phyloP scores from a whole-genome alignment of 108 stramenopile species.

The Skeletonema costatum region DNA sequence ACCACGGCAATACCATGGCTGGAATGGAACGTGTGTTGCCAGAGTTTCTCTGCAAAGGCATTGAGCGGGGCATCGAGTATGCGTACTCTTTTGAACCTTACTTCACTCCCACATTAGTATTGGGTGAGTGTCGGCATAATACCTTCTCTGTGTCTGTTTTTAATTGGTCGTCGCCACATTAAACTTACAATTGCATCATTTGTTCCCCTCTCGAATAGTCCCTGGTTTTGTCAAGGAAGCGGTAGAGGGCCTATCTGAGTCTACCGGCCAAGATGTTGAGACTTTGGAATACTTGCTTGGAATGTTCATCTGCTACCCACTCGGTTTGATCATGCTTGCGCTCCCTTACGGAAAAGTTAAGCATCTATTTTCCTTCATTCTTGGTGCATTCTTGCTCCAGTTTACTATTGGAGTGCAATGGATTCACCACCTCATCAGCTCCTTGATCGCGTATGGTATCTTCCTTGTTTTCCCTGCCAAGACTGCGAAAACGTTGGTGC shows the following conservation, averaged over 20 bases:
- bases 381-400: constrained; percentile 90
- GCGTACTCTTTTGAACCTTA: constrained; percentile 76
- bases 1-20: neutral
- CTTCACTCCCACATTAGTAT: constrained; percentile 73
- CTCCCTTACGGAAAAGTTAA: constrained; percentile 84
- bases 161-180: constrained; percentile 3
- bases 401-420: constrained; percentile 93
- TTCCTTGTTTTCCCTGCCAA: constrained; percentile 78
- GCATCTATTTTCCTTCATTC: constrained; percentile 88
- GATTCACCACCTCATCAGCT: constrained; percentile 95
- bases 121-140: constrained; percentile 66
- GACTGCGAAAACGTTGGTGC: constrained; percentile 73
- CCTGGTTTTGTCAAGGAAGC: constrained; percentile 66
- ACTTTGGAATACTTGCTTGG: constrained; percentile 86
- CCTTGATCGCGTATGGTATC: constrained; percentile 86
- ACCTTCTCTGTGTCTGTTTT: neutral
- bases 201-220: constrained; percentile 44
- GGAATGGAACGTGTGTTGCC: constrained; percentile 58
- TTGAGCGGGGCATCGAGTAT: constrained; percentile 63
- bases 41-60: constrained; percentile 30
- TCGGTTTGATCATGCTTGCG: constrained; percentile 82
- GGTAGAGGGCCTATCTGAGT: constrained; percentile 65
- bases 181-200: neutral
- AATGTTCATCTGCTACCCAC: constrained; percentile 89
- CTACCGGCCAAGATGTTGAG: constrained; percentile 84